Percentiles rank a stretch among this genome's conserved stretches.
These are phyloP conservation scores for Lentithecium fluviatile DNA, from an alignment of 495 filamentous ascomycete species.

Conservation along the genomic window DNA sequence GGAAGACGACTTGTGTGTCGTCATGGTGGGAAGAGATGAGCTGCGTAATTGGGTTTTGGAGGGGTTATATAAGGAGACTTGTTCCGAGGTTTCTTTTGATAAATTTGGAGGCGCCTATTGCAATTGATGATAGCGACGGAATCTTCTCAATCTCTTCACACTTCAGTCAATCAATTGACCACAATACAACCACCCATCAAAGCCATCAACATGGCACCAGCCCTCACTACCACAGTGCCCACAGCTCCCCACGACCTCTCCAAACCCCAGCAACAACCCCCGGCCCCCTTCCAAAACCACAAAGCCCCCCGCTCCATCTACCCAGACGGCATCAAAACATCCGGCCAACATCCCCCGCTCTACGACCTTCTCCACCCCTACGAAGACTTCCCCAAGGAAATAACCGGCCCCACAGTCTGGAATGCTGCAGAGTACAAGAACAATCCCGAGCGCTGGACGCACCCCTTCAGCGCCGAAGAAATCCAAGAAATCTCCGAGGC, in stretches of 20 bases:
- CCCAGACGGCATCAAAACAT: constrained; percentile 58
- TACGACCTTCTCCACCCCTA: constrained; percentile 67
- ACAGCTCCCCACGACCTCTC: neutral
- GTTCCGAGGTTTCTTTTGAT: too few species aligned
- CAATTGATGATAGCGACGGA: too few species aligned
- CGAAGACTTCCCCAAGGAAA: constrained; percentile 68
- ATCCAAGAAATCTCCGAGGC: constrained; percentile 65
- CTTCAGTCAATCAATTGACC: too few species aligned
- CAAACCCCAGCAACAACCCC: too few species aligned
- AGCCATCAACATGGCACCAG: constrained; percentile 15
- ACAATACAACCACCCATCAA: neutral
- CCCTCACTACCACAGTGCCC: constrained; percentile 11
- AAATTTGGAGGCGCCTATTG: too few species aligned
- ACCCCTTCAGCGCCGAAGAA: constrained; percentile 65
- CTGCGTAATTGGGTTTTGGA: neutral
- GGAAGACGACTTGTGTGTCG: constrained; percentile 3
- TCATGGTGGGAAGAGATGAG: neutral
- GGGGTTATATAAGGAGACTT: too few species aligned
- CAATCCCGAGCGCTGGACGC: constrained; percentile 73
- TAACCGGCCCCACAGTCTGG: constrained; percentile 78
- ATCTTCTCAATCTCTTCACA: too few species aligned
- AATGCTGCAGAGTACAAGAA: constrained; percentile 66
- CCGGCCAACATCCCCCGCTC: constrained; percentile 76
- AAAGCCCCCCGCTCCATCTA: constrained; percentile 38
- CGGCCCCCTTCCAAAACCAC: constrained; percentile 21